These are phyloP conservation scores for Aspergillus fumigatiaffinis DNA, from an alignment of 2,329 filamentous ascomycete genomes.

Conservation along the genomic window DNA sequence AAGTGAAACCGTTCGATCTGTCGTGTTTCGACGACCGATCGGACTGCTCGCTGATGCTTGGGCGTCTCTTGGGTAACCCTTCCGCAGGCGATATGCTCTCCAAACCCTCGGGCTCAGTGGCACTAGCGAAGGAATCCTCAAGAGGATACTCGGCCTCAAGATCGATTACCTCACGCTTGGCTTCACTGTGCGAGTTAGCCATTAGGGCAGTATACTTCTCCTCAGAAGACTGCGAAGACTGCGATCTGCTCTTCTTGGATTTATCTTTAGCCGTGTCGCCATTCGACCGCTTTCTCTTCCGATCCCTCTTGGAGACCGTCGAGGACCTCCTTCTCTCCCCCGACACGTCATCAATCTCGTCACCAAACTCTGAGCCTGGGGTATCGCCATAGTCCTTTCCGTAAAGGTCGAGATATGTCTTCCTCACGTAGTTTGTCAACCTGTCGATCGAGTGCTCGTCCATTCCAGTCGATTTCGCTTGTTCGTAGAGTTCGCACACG, in stretches of 20 bases:
- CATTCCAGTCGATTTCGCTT: constrained; percentile 16
- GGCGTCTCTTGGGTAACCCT: neutral
- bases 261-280: neutral
- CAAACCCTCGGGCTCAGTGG: neutral
- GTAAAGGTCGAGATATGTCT: constrained; percentile 17
- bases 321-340: constrained; percentile 1
- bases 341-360: constrained; percentile 13
- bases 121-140: neutral
- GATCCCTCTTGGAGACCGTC: neutral
- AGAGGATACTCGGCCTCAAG: neutral
- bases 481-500: constrained; percentile 11
- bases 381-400: neutral
- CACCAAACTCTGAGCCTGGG: constrained; percentile 10
- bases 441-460: constrained; percentile 5
- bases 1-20: neutral
- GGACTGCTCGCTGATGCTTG: neutral
- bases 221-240: neutral
- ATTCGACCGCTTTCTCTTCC: constrained; percentile 7
- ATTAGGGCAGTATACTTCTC: neutral
- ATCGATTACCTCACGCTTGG: neutral
- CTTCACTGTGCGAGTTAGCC: neutral
- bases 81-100: neutral
- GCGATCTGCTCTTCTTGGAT: constrained; percentile 1
- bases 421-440: constrained; percentile 20
- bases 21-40: too few species aligned